Evolutionary conservation across 495 filamentous ascomycete species (phyloP).

Genomic region (Amphirosellinia nigrospora): DNA sequence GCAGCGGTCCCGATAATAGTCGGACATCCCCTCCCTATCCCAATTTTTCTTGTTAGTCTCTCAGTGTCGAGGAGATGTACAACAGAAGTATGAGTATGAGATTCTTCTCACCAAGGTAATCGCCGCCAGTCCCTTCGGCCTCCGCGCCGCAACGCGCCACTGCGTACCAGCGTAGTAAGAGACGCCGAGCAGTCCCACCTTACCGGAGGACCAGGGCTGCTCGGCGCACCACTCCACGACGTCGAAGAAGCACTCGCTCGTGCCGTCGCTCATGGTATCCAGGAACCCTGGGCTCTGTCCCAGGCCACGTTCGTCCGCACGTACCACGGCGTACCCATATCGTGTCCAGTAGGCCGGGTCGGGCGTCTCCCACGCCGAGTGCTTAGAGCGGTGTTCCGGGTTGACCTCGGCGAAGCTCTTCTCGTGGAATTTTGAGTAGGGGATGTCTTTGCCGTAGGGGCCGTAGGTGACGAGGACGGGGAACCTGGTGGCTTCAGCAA

Average conservation of each 20-base stretch:
- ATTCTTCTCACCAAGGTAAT: conserved; percentile 62
- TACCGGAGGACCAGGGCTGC: conserved; percentile 65
- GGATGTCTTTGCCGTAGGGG: conserved; percentile 71
- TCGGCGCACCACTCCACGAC: conserved; percentile 69
- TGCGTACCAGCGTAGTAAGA: conserved; percentile 67
- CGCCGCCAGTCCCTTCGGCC: conserved; percentile 62
- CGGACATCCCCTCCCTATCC: conserved; percentile 64
- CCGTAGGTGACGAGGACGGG: conserved; percentile 64
- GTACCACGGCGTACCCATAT: conserved; percentile 66
- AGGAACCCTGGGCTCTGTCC: conserved; percentile 65
- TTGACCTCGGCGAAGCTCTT: conserved; percentile 54
- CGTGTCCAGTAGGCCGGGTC: conserved; percentile 67
- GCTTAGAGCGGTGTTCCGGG: conserved; percentile 51
- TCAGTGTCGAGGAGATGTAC: background rate
- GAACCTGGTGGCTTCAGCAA: conserved; percentile 17
- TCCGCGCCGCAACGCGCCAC: conserved; percentile 67
- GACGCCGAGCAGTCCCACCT: conserved; percentile 67
- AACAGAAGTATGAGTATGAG: background rate
- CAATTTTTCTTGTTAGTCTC: background rate
- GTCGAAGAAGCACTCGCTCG: conserved; percentile 64
- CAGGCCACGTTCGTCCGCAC: conserved; percentile 64
- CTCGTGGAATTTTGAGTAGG: conserved; percentile 53
- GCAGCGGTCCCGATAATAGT: conserved; percentile 68
- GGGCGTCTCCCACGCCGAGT: conserved; percentile 70
- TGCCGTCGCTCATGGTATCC: conserved; percentile 65